Percentiles rank a stretch among this genome's conserved stretches.
Conservation (phyloP, 345 rosid species). For the Rhodomyrtus tomentosa region DNA sequence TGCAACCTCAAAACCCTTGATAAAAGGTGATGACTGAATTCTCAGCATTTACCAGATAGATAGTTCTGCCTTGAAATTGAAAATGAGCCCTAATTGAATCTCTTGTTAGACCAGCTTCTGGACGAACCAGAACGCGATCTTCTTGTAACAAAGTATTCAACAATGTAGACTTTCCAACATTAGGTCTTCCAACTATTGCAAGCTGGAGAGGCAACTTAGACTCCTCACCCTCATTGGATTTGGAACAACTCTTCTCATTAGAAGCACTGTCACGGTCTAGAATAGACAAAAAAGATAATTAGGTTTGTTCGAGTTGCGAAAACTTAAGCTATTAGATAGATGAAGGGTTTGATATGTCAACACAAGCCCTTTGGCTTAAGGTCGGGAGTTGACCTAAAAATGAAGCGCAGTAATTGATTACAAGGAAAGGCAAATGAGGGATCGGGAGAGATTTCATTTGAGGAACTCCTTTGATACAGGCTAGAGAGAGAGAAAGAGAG, state of each 20-base stretch:
- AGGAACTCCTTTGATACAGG: background rate
- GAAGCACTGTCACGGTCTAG: background rate
- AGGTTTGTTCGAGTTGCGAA: background rate
- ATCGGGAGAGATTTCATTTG: background rate
- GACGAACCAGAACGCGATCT: slow-evolving; percentile 93
- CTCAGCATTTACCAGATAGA: slow-evolving; percentile 53
- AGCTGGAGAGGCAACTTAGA: slow-evolving; percentile 76
- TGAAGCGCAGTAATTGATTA: background rate
- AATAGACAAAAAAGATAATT: background rate
- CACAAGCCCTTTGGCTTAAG: no score
- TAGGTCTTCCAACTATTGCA: slow-evolving; percentile 94
- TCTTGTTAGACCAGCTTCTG: slow-evolving; percentile 93
- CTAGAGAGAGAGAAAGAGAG: background rate
- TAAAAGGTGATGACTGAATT: background rate
- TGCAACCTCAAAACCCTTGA: background rate
- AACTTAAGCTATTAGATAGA: no score
- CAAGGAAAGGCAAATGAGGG: background rate
- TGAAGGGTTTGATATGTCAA: no score
- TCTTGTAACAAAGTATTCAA: slow-evolving; percentile 79
- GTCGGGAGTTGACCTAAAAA: no score
- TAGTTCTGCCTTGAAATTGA: slow-evolving; percentile 63
- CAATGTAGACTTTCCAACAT: slow-evolving; percentile 94
- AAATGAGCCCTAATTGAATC: slow-evolving; percentile 88
- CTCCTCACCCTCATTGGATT: slow-evolving; percentile 42
- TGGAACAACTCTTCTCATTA: slow-evolving; percentile 7